These are phyloP conservation scores for Crithidia expoeki DNA, from an alignment of 208 protist species.

Conservation along the genomic window DNA sequence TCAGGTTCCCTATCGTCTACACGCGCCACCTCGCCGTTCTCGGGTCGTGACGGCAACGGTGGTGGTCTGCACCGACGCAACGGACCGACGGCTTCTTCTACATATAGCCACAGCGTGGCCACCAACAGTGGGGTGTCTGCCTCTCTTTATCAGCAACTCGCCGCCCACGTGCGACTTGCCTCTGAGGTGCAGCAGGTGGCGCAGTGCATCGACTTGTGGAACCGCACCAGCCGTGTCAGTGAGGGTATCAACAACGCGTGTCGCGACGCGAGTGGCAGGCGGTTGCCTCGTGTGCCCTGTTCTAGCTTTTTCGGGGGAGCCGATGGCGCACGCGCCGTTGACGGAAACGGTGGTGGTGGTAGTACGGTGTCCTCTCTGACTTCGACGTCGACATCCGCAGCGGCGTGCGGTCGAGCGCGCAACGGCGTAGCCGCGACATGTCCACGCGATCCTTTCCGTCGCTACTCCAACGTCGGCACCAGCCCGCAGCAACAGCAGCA, in stretches of 20 bases:
- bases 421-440: not conserved
- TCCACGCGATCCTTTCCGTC: conserved; percentile 7
- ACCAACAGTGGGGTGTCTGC: not conserved
- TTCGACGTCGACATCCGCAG: not conserved
- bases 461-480: conserved; percentile 8
- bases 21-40: conserved; percentile 1
- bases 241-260: not conserved
- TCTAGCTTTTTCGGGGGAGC: not conserved
- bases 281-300: not conserved
- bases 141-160: conserved; percentile 36
- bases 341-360: not conserved
- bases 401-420: not conserved
- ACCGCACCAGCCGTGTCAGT: conserved; percentile 11
- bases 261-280: not conserved
- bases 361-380: not conserved
- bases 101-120: not conserved
- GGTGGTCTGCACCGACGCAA: not conserved
- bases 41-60: not conserved
- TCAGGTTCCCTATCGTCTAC: not conserved
- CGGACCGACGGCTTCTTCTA: not conserved
- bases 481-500: conserved; percentile 12
- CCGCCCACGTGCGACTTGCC: conserved; percentile 33
- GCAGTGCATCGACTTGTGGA: conserved; percentile 45
- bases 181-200: conserved; percentile 42
- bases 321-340: not conserved